These are phyloP conservation scores for Apocynum venetum DNA, from an alignment of 257 asterid species.

Conservation along the genomic window DNA sequence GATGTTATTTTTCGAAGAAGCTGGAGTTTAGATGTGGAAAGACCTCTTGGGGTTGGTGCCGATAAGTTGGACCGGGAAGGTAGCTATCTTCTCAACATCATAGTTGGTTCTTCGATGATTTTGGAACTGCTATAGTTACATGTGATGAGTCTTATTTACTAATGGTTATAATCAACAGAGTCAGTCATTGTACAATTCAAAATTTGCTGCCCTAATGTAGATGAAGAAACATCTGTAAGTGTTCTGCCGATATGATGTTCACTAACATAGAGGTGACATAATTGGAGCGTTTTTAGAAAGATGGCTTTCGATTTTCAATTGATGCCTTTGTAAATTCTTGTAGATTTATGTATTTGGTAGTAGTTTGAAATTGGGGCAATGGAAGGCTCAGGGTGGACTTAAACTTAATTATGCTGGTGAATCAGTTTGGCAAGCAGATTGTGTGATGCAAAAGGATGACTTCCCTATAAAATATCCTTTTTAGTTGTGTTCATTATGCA, in stretches of 20 bases:
- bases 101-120: conserved; percentile 6
- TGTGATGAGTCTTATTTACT: conserved; percentile 17
- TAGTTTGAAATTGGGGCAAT: conserved; percentile 61
- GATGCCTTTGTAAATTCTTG: conserved; percentile 17
- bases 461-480: conserved; percentile 93
- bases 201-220: conserved; percentile 76
- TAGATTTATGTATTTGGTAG: conserved; percentile 84
- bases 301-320: not conserved
- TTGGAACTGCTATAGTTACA: conserved; percentile 4
- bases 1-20: conserved; percentile 63
- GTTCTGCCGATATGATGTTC: conserved; percentile 8
- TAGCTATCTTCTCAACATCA: conserved; percentile 16
- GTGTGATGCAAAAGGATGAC: conserved; percentile 61
- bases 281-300: not conserved
- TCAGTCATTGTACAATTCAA: conserved; percentile 73
- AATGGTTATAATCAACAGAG: conserved; percentile 36
- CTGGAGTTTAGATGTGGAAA: conserved; percentile 43
- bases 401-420: conserved; percentile 72
- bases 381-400: conserved; percentile 69
- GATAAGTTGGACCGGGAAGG: conserved; percentile 47
- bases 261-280: not conserved
- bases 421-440: conserved; percentile 75
- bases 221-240: conserved; percentile 71
- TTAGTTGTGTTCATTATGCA: conserved; percentile 19
- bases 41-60: conserved; percentile 38